These are phyloP conservation scores for Prunus persica DNA, from an alignment of 306 rosid species.

Conservation along the genomic window DNA sequence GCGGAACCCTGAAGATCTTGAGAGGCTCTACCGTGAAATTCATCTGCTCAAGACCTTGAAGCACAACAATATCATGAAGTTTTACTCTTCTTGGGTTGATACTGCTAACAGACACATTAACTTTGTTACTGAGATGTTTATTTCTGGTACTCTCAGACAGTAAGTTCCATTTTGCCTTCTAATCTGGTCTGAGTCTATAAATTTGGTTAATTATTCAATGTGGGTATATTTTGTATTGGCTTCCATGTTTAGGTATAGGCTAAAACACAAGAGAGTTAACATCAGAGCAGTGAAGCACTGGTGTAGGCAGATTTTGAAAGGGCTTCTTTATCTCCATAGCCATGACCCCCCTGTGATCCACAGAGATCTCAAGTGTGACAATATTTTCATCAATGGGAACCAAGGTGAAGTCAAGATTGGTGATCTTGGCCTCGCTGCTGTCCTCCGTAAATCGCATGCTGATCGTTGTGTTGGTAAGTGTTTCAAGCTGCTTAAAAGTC, in stretches of 20 bases:
- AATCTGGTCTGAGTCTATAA: neutral
- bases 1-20: conserved; percentile 79
- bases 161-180: conserved; percentile 34
- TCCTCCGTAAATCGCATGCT: conserved; percentile 75
- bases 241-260: conserved; percentile 64
- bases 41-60: conserved; percentile 93
- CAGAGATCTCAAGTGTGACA: conserved; percentile 98
- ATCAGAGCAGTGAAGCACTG: conserved; percentile 95
- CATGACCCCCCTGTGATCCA: conserved; percentile 92
- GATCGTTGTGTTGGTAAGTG: conserved; percentile 80
- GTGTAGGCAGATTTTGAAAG: conserved; percentile 93
- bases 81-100: conserved; percentile 93
- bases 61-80: conserved; percentile 86
- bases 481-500: conserved; percentile 12
- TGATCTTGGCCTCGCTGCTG: conserved; percentile 96
- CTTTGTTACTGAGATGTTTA: conserved; percentile 98
- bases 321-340: conserved; percentile 86
- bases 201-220: conserved; percentile 8
- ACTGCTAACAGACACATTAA: conserved; percentile 71
- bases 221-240: conserved; percentile 22
- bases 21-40: conserved; percentile 83
- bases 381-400: conserved; percentile 93
- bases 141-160: conserved; percentile 98
- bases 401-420: conserved; percentile 99
- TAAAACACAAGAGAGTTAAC: conserved; percentile 74